Evolutionary conservation across 106 monocot species (phyloP), one percentile per base, ranked within the genome.

Genomic region (Dioscorea alata): DNA sequence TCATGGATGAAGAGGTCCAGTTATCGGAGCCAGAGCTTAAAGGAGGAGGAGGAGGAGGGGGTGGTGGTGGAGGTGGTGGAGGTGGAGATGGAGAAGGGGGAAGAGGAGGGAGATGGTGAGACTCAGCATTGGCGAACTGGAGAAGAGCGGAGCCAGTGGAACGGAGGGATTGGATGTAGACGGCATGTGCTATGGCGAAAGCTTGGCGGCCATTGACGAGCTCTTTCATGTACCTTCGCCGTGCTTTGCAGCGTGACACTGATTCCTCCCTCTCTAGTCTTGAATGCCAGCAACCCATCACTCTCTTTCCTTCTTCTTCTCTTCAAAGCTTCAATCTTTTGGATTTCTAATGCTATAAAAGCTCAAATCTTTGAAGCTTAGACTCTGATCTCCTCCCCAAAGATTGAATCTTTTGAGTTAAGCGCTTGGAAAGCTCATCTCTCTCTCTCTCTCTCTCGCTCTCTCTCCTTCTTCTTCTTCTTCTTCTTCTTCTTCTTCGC

Each of bases 241-340:
- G 74, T 1, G 81, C 96, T 64, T 86, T 97, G 86, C 92, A 92
- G 4, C 92, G 84, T 0, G 89, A 80, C 19, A 97, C 77, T 6
- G 85, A 80, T 57, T 92, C 96, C 62, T 92, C 74, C 25, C 72
- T 78, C 72, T 89, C 82, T 58, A 92, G 20, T 65, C 74, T 75
- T 28, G 96, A 97, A 20, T 80, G 80, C 78, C 82, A 89, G 34
- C 86, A 84, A 31, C 96, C 96, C 96, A 97, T 97, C 14, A 57
- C 59, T 48, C 50, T 42, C 49, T 48, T 51, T 57, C 18, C 71
- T 21, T 59, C 31, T 12, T 63, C 13, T 19, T 13, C 23, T 8
- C 21, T 16, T 15, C 23, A 23, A 24, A 63, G 23, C 57, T 66
- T 20, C 59, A 31, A 23, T 6, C 32, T 35, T 49, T 71, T 24